Conservation (phyloP, 768 basidiomycete species). For the Naganishia kalamii region DNA sequence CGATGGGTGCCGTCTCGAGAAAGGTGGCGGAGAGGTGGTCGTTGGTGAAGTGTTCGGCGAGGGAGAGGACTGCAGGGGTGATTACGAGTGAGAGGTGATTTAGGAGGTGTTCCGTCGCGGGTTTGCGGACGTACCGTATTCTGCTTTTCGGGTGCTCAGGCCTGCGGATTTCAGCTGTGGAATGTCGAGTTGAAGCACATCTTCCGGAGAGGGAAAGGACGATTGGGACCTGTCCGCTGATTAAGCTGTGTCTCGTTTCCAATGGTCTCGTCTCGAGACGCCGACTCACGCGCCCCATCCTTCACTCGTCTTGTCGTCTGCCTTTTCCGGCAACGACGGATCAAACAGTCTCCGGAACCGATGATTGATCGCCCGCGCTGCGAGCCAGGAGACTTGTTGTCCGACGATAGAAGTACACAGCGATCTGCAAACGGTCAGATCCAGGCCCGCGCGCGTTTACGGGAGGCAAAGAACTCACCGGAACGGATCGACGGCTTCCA, state of each 20-base stretch:
- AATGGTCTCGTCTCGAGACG: not conserved
- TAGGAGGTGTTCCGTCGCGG: too few species aligned
- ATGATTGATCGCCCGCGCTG: slow-evolving; percentile 75
- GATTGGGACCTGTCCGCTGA: not conserved
- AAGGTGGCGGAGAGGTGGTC: slow-evolving; percentile 70
- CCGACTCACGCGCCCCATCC: slow-evolving; percentile 35
- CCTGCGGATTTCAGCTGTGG: slow-evolving; percentile 64
- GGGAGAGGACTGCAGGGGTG: slow-evolving; percentile 59
- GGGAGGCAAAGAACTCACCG: slow-evolving; percentile 49
- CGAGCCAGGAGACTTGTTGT: slow-evolving; percentile 62
- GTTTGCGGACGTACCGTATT: slow-evolving; percentile 78
- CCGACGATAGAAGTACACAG: slow-evolving; percentile 68
- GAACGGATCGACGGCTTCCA: slow-evolving; percentile 76
- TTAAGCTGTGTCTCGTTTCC: not conserved
- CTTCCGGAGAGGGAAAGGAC: slow-evolving; percentile 63
- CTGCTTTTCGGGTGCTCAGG: slow-evolving; percentile 75
- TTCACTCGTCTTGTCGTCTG: slow-evolving; percentile 13
- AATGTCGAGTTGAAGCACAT: slow-evolving; percentile 61
- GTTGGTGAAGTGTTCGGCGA: slow-evolving; percentile 72
- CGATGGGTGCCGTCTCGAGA: slow-evolving; percentile 64
- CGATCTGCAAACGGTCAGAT: slow-evolving; percentile 50
- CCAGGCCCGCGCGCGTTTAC: too few species aligned
- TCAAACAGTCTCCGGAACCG: slow-evolving; percentile 72
- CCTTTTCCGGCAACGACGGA: slow-evolving; percentile 64
- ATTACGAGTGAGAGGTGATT: too few species aligned